A percentile compares a stretch with the other conserved stretches of the same genome.
These are phyloP conservation scores for Panus rudis DNA, from an alignment of 768 basidiomycete species.

Conservation along the genomic window DNA sequence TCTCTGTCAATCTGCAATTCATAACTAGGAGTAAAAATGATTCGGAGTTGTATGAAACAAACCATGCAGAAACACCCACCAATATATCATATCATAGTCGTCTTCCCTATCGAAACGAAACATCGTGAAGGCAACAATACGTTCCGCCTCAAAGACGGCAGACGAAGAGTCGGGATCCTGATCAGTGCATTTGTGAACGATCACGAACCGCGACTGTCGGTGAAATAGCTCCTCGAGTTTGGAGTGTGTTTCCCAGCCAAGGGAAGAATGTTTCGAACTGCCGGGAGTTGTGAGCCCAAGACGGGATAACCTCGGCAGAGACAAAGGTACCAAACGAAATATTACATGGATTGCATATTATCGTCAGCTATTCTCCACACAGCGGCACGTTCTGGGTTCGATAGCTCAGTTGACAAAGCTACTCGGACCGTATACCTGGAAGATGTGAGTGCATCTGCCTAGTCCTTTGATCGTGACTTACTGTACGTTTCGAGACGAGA, in stretches of 20 bases:
- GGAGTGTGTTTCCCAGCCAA: slow-evolving; percentile 55
- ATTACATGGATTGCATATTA: too few species aligned
- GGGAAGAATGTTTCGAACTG: slow-evolving; percentile 37
- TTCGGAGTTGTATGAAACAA: background rate
- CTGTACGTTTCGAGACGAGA: too few species aligned
- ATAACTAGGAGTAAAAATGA: slow-evolving; percentile 47
- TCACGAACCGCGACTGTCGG: slow-evolving; percentile 50
- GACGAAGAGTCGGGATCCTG: slow-evolving; percentile 10
- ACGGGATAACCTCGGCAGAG: too few species aligned
- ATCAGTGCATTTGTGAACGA: slow-evolving; percentile 25
- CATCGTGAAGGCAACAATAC: slow-evolving; percentile 36
- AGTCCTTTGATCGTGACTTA: too few species aligned
- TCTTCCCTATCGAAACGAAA: slow-evolving; percentile 75
- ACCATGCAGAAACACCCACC: slow-evolving; percentile 33
- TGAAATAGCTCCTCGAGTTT: slow-evolving; percentile 61
- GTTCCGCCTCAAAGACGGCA: slow-evolving; percentile 22
- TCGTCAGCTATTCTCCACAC: too few species aligned
- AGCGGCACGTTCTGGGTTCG: too few species aligned
- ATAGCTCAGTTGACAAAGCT: too few species aligned
- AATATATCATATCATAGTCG: slow-evolving; percentile 56
- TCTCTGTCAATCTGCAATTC: slow-evolving; percentile 57
- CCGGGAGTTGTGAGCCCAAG: too few species aligned
- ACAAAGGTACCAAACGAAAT: too few species aligned
- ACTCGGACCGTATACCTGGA: too few species aligned
- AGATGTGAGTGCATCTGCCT: too few species aligned